These are phyloP conservation scores for Pichia sp. DNA, from an alignment of 1,139 yeast species.

Conservation along the genomic window DNA sequence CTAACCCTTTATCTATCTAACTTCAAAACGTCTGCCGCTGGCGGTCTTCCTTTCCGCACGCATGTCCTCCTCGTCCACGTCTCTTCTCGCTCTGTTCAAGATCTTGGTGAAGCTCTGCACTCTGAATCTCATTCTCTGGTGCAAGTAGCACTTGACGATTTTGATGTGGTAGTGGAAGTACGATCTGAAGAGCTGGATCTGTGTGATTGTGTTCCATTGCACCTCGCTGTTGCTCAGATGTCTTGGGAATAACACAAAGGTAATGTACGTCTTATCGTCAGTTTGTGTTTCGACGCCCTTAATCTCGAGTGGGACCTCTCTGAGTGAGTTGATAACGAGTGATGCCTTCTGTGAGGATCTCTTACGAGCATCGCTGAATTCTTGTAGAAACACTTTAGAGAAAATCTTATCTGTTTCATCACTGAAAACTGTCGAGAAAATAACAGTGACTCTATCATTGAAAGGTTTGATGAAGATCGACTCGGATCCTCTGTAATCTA, in stretches of 20 bases:
- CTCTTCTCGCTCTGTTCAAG: constrained; percentile 94
- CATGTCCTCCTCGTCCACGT: constrained; percentile 66
- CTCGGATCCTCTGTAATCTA: constrained; percentile 90
- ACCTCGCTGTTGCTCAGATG: constrained; percentile 61
- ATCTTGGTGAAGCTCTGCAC: constrained; percentile 92
- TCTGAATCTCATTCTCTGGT: constrained; percentile 94
- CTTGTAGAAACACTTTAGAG: constrained; percentile 93
- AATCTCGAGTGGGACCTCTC: constrained; percentile 91
- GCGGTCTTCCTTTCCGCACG: constrained; percentile 73
- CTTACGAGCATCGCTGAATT: constrained; percentile 94
- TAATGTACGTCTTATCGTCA: constrained; percentile 62
- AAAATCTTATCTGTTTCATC: constrained; percentile 96
- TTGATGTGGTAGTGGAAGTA: constrained; percentile 98
- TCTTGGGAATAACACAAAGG: constrained; percentile 69
- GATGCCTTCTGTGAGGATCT: constrained; percentile 97
- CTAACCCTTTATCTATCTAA: constrained; percentile 18
- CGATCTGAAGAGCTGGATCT: constrained; percentile 85
- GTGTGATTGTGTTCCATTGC: constrained; percentile 78
- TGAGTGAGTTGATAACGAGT: constrained; percentile 85
- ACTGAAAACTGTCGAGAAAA: constrained; percentile 87
- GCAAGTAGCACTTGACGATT: constrained; percentile 97
- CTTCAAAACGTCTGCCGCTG: constrained; percentile 68
- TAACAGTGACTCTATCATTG: constrained; percentile 92
- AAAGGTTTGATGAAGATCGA: constrained; percentile 86
- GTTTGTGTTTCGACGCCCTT: constrained; percentile 31